Evolutionary conservation across 768 basidiomycete genomes (phyloP).

Genomic region (Asterophora parasitica): DNA sequence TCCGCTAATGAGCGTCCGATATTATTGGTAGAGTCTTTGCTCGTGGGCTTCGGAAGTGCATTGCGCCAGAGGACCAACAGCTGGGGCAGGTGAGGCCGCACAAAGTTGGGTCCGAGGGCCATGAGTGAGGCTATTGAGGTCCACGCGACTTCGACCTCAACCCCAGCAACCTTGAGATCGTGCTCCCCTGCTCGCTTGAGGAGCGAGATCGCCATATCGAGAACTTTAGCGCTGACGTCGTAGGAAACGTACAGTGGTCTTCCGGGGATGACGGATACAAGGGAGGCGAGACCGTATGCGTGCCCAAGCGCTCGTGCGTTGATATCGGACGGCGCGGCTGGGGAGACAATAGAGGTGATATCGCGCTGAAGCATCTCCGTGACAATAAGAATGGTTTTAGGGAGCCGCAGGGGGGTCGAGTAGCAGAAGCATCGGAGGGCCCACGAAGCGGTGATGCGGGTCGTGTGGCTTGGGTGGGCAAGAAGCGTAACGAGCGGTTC

Average conservation of each 20-base stretch:
- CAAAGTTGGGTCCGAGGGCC: constrained; percentile 90
- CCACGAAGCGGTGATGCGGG: constrained; percentile 86
- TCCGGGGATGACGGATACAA: constrained; percentile 81
- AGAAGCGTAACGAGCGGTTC: constrained; percentile 85
- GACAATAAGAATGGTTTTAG: constrained; percentile 71
- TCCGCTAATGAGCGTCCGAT: constrained; percentile 67
- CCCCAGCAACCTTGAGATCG: constrained; percentile 71
- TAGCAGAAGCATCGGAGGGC: constrained; percentile 87
- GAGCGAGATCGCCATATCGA: constrained; percentile 86
- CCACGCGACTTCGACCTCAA: constrained; percentile 95
- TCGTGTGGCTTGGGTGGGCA: constrained; percentile 80
- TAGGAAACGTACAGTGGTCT: constrained; percentile 93
- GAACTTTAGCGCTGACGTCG: constrained; percentile 85
- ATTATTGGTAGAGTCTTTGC: constrained; percentile 65
- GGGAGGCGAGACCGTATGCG: constrained; percentile 83
- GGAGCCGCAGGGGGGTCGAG: constrained; percentile 80
- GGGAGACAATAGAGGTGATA: constrained; percentile 65
- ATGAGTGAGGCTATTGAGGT: constrained; percentile 85
- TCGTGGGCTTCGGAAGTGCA: constrained; percentile 90
- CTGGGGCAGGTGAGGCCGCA: constrained; percentile 89
- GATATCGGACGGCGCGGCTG: constrained; percentile 67
- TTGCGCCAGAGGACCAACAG: constrained; percentile 96
- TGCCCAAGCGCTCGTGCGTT: constrained; percentile 75
- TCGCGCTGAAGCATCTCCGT: constrained; percentile 84
- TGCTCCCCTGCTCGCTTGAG: constrained; percentile 91